These are phyloP conservation scores for Leavenworthia alabamica DNA, from an alignment of 345 rosid species.

Conservation along the genomic window DNA sequence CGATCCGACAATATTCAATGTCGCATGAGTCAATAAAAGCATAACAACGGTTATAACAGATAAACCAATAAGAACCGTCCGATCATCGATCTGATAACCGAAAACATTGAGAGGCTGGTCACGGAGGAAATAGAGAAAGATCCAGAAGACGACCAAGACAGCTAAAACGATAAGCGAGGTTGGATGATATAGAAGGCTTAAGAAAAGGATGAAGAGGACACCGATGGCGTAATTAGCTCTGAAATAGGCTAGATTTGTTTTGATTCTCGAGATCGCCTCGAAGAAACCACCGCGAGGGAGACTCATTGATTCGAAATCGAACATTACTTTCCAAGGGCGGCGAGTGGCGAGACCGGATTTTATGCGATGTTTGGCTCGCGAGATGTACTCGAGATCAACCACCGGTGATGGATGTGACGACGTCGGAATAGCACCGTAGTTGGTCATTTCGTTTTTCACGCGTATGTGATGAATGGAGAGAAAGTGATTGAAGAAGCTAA, in stretches of 20 bases:
- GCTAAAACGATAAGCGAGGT: constrained; percentile 65
- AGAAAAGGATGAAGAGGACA: constrained; percentile 47
- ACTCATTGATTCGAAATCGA: constrained; percentile 36
- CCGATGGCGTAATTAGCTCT: constrained; percentile 61
- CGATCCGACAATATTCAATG: constrained; percentile 49
- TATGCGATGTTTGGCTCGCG: constrained; percentile 58
- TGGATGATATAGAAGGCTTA: constrained; percentile 74
- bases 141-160: constrained; percentile 55
- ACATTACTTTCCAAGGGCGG: constrained; percentile 66
- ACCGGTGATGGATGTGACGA: constrained; percentile 41
- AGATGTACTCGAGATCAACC: constrained; percentile 46
- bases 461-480: background rate
- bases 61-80: constrained; percentile 42
- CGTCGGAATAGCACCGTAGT: constrained; percentile 83
- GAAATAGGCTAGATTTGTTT: constrained; percentile 49
- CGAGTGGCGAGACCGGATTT: constrained; percentile 53
- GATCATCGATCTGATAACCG: constrained; percentile 52
- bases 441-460: constrained; percentile 37
- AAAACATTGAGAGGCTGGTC: constrained; percentile 61
- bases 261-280: constrained; percentile 43
- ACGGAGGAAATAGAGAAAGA: constrained; percentile 70
- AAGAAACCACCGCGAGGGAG: constrained; percentile 36
- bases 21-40: constrained; percentile 60
- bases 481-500: background rate
- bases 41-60: constrained; percentile 49